These are phyloP conservation scores for Nicotiana attenuata DNA, from an alignment of 257 asterid species.

Conservation along the genomic window DNA sequence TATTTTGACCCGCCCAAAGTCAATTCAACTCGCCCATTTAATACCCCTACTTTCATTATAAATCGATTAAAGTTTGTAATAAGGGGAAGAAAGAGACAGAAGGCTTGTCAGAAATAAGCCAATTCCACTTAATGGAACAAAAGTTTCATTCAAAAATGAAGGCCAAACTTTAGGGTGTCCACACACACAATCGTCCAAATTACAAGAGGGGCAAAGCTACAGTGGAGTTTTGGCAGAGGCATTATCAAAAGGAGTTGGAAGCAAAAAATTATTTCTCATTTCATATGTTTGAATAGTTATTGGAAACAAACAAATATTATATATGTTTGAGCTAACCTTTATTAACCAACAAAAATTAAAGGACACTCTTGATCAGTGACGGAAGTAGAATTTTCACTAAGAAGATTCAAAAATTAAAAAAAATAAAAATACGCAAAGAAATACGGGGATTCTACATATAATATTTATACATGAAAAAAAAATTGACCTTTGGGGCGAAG, in stretches of 20 bases:
- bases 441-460: no score
- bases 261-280: background rate
- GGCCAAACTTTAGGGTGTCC: background rate
- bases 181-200: background rate
- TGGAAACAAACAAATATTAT: background rate
- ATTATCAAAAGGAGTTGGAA: background rate
- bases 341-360: no score
- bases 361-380: no score
- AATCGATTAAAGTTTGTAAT: no score
- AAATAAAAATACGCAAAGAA: no score
- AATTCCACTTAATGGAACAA: background rate
- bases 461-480: no score
- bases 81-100: background rate
- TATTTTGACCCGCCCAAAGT: no score
- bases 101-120: background rate
- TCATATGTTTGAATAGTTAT: background rate
- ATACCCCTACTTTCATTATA: no score
- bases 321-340: background rate
- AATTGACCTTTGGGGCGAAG: no score
- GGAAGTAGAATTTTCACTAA: no score
- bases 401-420: no score
- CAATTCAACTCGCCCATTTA: no score
- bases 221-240: background rate
- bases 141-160: background rate
- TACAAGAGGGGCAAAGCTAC: background rate